A percentile compares a stretch with the other conserved stretches of the same genome.
Conservation (phyloP, 1,139 yeast genomes). For the Suhomyces kunorum region DNA sequence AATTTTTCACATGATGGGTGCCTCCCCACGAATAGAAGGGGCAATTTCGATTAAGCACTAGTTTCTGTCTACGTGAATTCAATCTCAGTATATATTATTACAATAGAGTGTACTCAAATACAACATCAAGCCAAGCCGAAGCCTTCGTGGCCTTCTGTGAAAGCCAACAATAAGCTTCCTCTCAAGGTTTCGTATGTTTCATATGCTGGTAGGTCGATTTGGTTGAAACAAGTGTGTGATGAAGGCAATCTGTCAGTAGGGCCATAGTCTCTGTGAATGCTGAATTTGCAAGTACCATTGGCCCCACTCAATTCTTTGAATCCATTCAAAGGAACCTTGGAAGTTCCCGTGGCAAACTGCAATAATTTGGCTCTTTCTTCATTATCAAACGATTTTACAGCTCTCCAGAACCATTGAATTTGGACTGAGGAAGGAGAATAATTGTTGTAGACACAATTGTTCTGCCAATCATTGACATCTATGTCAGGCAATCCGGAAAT, state of each 20-base stretch:
- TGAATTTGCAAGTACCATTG: constrained; percentile 82
- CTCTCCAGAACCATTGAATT: constrained; percentile 98
- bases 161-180: constrained; percentile 77
- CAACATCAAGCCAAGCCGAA: constrained; percentile 70
- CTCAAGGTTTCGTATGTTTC: constrained; percentile 84
- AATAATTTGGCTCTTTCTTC: constrained; percentile 93
- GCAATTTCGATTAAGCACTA: no score
- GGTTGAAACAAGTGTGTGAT: constrained; percentile 96
- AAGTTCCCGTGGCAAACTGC: constrained; percentile 97
- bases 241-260: constrained; percentile 85
- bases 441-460: constrained; percentile 78
- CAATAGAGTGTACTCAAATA: background rate
- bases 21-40: no score
- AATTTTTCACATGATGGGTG: no score
- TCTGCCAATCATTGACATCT: constrained; percentile 94
- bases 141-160: constrained; percentile 95
- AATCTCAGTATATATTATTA: background rate
- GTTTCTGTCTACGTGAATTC: no score
- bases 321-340: constrained; percentile 94
- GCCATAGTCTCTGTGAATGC: constrained; percentile 89
- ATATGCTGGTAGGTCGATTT: constrained; percentile 90
- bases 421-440: constrained; percentile 85
- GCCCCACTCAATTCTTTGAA: constrained; percentile 90
- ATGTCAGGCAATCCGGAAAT: constrained; percentile 96
- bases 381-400: constrained; percentile 88